phyloP scores from a whole-genome alignment of 192 early-diverging fungal species.

The Coemansia sp. region DNA sequence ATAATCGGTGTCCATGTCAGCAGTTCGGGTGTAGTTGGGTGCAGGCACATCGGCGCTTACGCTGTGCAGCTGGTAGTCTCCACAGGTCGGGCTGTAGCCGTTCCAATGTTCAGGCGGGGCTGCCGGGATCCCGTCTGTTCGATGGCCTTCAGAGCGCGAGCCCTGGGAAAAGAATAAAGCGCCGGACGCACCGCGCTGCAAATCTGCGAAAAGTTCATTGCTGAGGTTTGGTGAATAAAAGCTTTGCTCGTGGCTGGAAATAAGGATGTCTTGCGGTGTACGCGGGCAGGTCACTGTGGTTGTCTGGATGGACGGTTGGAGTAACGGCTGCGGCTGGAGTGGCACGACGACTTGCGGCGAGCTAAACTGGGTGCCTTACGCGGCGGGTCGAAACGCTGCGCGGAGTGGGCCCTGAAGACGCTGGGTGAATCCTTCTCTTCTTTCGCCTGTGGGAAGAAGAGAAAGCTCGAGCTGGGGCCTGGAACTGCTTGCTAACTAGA shows the following conservation, averaged over 20 bases:
- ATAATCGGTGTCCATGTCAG: constrained; percentile 40
- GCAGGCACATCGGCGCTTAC: constrained; percentile 19
- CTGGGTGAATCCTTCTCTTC: background rate
- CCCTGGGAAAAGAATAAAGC: constrained; percentile 51
- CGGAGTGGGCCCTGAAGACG: background rate
- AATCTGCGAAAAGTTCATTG: constrained; percentile 1
- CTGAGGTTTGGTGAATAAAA: background rate
- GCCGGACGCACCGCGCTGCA: constrained; percentile 2
- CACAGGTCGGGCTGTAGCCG: background rate
- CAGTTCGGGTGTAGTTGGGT: constrained; percentile 7
- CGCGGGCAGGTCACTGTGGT: constrained; percentile 5
- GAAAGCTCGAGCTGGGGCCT: background rate
- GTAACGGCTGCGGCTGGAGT: constrained; percentile 3
- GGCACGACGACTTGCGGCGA: background rate
- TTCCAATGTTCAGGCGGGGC: background rate
- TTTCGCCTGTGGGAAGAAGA: background rate
- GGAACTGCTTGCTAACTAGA: background rate
- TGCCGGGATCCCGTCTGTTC: constrained; percentile 7
- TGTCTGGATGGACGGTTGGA: background rate
- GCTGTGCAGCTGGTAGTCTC: background rate
- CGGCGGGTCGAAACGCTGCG: background rate
- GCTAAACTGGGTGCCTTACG: background rate
- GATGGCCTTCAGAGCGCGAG: constrained; percentile 43
- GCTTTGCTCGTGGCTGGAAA: background rate
- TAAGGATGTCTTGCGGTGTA: background rate